These are phyloP conservation scores for Dioscorea zingiberensis DNA, from an alignment of 106 monocot species.

Conservation along the genomic window DNA sequence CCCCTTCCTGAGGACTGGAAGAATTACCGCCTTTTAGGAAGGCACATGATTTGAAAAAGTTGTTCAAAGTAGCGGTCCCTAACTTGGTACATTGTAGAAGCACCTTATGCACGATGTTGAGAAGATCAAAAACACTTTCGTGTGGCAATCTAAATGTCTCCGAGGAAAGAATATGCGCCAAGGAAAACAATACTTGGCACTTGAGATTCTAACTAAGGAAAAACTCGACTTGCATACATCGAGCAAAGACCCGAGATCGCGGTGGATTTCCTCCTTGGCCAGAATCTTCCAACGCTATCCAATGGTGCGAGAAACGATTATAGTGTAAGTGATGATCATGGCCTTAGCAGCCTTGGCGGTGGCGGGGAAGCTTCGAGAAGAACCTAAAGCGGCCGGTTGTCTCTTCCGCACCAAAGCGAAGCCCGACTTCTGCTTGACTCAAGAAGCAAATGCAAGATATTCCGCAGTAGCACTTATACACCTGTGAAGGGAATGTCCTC, in stretches of 20 bases:
- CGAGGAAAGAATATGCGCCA: conserved; percentile 38
- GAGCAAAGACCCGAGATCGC: conserved; percentile 29
- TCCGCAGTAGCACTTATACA: too few relatives aligned
- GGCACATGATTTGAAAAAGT: conserved; percentile 38
- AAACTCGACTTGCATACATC: conserved; percentile 18
- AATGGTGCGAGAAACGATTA: too few relatives aligned
- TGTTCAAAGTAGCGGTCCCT: conserved; percentile 32
- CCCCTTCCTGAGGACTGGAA: conserved; percentile 9
- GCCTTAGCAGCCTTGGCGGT: too few relatives aligned
- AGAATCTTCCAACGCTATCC: too few relatives aligned
- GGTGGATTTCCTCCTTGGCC: conserved; percentile 11
- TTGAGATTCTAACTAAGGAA: conserved; percentile 26
- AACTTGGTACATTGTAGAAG: conserved; percentile 25
- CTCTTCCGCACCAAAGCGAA: too few relatives aligned
- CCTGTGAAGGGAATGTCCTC: too few relatives aligned
- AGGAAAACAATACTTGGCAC: conserved; percentile 39
- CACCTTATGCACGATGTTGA: conserved; percentile 29
- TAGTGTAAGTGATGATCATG: too few relatives aligned
- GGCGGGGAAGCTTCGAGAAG: too few relatives aligned
- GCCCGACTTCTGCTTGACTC: too few relatives aligned
- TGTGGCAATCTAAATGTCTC: conserved; percentile 36
- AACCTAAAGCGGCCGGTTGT: too few relatives aligned
- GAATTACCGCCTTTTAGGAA: conserved; percentile 29
- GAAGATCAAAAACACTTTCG: conserved; percentile 30
- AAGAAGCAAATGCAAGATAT: too few relatives aligned